A percentile compares a stretch with the other conserved stretches of the same genome.
These are phyloP conservation scores for Yarrowia osloensis DNA, from an alignment of 805 yeast genomes.

Conservation along the genomic window DNA sequence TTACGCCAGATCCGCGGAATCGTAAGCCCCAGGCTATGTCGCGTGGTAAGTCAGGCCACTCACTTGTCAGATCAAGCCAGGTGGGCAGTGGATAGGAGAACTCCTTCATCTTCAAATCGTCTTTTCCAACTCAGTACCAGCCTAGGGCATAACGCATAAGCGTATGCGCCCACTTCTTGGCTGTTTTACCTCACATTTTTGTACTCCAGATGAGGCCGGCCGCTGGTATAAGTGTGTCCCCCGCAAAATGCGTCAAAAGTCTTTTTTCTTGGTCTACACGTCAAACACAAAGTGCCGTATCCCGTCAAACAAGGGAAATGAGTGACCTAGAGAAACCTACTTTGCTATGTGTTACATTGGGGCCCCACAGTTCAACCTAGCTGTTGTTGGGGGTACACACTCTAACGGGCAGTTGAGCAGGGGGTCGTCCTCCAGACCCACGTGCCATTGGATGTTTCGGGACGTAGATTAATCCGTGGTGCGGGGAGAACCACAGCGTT, in stretches of 20 bases:
- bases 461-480: neutral
- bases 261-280: neutral
- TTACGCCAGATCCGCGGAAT: neutral
- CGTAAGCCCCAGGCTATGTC: neutral
- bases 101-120: neutral
- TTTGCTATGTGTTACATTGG: neutral
- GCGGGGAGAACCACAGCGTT: neutral
- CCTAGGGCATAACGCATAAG: neutral
- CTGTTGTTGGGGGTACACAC: neutral
- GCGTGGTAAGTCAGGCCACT: neutral
- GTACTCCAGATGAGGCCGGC: neutral
- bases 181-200: neutral
- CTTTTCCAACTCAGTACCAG: neutral
- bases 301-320: neutral
- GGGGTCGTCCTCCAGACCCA: neutral
- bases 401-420: neutral
- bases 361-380: neutral
- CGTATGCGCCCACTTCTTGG: conserved; percentile 17
- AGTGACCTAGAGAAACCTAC: neutral
- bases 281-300: conserved; percentile 5
- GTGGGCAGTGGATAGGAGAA: neutral
- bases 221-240: neutral
- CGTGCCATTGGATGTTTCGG: neutral
- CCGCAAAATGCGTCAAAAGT: neutral
- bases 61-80: neutral